These are phyloP conservation scores for Fusarium coicis DNA, from an alignment of 2,329 filamentous ascomycete species.

Conservation along the genomic window DNA sequence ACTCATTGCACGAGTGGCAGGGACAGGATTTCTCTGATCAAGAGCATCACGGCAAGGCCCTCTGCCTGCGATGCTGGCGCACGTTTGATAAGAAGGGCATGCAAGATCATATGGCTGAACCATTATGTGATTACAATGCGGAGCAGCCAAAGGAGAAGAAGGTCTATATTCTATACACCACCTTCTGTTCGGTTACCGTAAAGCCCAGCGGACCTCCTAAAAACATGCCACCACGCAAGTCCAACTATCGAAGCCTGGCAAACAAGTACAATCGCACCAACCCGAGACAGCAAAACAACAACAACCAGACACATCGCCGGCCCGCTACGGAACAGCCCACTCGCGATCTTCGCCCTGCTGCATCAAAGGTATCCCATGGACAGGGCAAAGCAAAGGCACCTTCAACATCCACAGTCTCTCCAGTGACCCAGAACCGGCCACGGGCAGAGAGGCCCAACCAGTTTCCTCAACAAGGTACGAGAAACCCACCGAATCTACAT, in stretches of 20 bases:
- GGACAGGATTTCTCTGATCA: conserved; percentile 11
- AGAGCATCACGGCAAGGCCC: conserved; percentile 18
- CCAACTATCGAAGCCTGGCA: background rate
- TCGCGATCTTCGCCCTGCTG: background rate
- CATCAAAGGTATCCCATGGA: background rate
- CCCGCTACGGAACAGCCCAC: background rate
- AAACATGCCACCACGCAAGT: background rate
- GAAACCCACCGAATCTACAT: background rate
- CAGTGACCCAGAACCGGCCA: background rate
- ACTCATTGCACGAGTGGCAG: conserved; percentile 24
- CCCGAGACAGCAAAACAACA: conserved; percentile 4
- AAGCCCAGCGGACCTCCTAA: conserved; percentile 16
- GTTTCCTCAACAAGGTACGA: background rate
- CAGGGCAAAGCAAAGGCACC: background rate
- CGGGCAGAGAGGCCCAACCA: background rate
- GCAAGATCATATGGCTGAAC: conserved; percentile 23
- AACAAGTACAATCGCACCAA: background rate
- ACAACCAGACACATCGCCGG: background rate
- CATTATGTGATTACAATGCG: conserved; percentile 26
- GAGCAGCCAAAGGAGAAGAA: conserved; percentile 33
- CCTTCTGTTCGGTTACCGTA: conserved; percentile 24
- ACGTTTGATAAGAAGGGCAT: conserved; percentile 29
- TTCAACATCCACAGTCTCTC: background rate
- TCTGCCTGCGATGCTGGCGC: conserved; percentile 38
- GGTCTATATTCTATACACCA: conserved; percentile 31